Evolutionary conservation across 2,329 filamentous ascomycete species (phyloP).

Genomic region (Chaetomium sp.): DNA sequence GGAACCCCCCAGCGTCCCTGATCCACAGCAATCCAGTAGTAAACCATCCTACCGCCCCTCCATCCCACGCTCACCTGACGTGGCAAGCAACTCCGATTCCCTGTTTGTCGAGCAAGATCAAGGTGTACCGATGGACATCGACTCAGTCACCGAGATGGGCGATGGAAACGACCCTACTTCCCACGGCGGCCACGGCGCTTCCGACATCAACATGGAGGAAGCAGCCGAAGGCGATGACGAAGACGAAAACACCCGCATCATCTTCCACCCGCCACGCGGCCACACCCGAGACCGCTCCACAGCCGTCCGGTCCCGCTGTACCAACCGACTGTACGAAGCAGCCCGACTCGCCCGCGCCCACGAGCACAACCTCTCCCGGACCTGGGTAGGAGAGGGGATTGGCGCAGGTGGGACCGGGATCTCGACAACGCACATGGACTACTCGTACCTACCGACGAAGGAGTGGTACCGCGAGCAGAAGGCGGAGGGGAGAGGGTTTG

Average conservation of each 20-base stretch:
- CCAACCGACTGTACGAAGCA: conserved; percentile 40
- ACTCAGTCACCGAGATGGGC: conserved; percentile 16
- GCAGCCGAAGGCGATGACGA: conserved; percentile 20
- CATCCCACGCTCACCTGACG: neutral
- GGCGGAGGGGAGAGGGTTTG: conserved; percentile 41
- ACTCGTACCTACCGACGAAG: conserved; percentile 40
- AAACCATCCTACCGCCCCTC: neutral
- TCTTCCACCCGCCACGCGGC: conserved; percentile 43
- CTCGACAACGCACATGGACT: conserved; percentile 28
- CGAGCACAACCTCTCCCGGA: conserved; percentile 3
- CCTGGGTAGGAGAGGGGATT: neutral
- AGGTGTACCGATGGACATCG: conserved; percentile 1
- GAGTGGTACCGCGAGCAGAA: conserved; percentile 47
- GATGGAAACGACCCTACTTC: conserved; percentile 7
- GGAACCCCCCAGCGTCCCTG: neutral
- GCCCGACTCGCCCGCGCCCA: conserved; percentile 25
- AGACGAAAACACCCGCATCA: conserved; percentile 28
- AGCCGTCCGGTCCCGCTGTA: conserved; percentile 28
- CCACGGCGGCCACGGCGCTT: neutral
- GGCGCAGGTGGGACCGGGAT: neutral
- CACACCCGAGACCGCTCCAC: neutral
- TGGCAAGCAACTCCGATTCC: conserved; percentile 6
- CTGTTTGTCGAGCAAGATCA: conserved; percentile 15
- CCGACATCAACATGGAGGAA: neutral
- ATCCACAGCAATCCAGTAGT: neutral